Base-by-base conservation (phyloP, 192 early-diverging fungal species). In the Coemansia sp. region DNA sequence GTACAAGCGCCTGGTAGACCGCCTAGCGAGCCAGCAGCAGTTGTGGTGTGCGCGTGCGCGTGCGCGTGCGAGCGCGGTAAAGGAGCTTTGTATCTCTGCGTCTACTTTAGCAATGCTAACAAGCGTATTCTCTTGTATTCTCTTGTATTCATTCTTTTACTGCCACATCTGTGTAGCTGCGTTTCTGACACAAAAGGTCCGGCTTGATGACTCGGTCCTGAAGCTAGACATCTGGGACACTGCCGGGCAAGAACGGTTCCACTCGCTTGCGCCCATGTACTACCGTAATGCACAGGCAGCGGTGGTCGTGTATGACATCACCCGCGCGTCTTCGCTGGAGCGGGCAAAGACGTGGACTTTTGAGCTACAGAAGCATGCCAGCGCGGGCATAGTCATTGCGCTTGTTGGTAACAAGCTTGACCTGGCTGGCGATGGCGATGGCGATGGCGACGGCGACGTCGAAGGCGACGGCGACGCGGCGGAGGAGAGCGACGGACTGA, bases 161-260 rank as follows among this genome's bases (percentile, higher is more conserved):
- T n/a, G n/a, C n/a, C n/a, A n/a, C n/a, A 13, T 36, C 5, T 15
- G 4, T 56, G 50, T 75, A 64, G 88, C 86, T 36, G 90, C 90
- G 8, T 91, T 90, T 49, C 78, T 90, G 58, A 95, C 94, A 23
- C 93, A 94, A 74, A 95, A 95, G 68, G 95, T 93, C 51, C 83
- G 88, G 34, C 69, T 97, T 43, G 90, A 94, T 30, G 92, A 90
- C 53, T 80, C 83, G 40, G 75, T 83, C 24, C 79, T 92, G 53
- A 92, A 90, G 73, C 87, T 91, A 40, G 83, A 88, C 60, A 88
- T 89, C 38, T 91, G 88, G 90, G 90, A 92, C 52, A 92, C 90
- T n/a, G 95, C 95, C 30, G 95, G 95, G 25, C 95, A 98, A 77
- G 96, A 98, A 70, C 78, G 96, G 37, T 99, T 97, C 76, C 93